Evolutionary conservation across 306 rosid species (phyloP), one percentile per base, ranked within the genome.

Genomic region (Trifolium dubium): DNA sequence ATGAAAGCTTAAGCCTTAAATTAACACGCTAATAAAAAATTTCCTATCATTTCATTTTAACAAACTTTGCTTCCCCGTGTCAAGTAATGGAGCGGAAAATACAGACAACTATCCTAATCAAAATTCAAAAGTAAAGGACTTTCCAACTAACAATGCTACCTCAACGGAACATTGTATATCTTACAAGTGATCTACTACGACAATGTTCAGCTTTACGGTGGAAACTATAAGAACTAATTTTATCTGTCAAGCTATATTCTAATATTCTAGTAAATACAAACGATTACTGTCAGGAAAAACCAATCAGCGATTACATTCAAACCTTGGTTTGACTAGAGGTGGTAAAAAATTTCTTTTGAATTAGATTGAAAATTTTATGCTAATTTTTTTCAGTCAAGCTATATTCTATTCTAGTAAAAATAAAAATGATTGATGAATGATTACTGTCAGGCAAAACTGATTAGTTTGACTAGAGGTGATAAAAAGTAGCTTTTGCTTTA

Each of bases 111-210:
- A 28, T 29, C 49, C 60, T 54, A 58, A 65, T 56, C 39, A 67
- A 72, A 64, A 58, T 55, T 56, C 39, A 67, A 72, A 64, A 37
- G 35, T 18, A 73, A 61, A 44, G 61, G 31, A 69, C 43, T 67
- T 54, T 18, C 60, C 67, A 49, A 70, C 39, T 50, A 51, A 40
- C 54, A 59, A 4, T 29, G 17, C 73, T 67, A 37, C 71, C 60
- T 67, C 70, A 14, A 10, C 41, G 40, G 76, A 80, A 73, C 34
- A 34, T 1, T 46, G 8, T 68, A 51, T 35, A 54, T 19, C 73
- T 43, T 73, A 78, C 62, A 34, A 73, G 31, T 35, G 50, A 78
- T 53, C 31, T 68, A 1, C 50, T 10, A 4, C 6, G 69, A 17
- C 17, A 29, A 19, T 17, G 50, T 39, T 64, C 10, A 47, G 15